Conservation (phyloP, 2,329 filamentous ascomycete genomes). For the Aspergillus ochraceoroseus region DNA sequence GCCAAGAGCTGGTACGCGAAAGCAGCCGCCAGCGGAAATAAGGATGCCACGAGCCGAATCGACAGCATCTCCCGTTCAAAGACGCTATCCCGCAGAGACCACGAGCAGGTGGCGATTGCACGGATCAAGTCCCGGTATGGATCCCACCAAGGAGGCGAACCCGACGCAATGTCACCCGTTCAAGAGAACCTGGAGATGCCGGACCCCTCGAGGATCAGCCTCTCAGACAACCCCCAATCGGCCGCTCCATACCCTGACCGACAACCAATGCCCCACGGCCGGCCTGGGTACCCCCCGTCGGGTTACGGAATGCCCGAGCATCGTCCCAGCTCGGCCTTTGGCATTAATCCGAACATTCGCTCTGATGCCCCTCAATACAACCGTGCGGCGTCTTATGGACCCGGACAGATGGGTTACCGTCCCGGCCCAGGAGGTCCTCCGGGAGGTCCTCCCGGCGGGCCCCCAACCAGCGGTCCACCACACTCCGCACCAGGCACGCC, state of each 20-base stretch:
- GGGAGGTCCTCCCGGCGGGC: no score
- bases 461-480: slow-evolving; percentile 29
- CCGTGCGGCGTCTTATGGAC: slow-evolving; percentile 32
- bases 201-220: slow-evolving; percentile 44
- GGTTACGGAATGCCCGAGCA: slow-evolving; percentile 37
- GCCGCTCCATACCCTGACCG: slow-evolving; percentile 44
- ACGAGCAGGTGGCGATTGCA: slow-evolving; percentile 83
- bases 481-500: slow-evolving; percentile 34
- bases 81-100: slow-evolving; percentile 81
- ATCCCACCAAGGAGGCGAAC: slow-evolving; percentile 48
- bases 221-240: slow-evolving; percentile 34
- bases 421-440: no score
- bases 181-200: slow-evolving; percentile 47
- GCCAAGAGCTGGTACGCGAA: slow-evolving; percentile 86
- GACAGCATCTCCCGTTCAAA: slow-evolving; percentile 79
- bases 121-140: slow-evolving; percentile 79
- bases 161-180: slow-evolving; percentile 38
- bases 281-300: slow-evolving; percentile 29
- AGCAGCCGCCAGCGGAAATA: slow-evolving; percentile 84
- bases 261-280: slow-evolving; percentile 31
- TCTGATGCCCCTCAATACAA: slow-evolving; percentile 37
- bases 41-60: slow-evolving; percentile 75
- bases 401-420: slow-evolving; percentile 34
- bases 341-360: slow-evolving; percentile 47
- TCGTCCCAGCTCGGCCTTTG: slow-evolving; percentile 46